These are phyloP conservation scores for Chlorella sp. DNA, from an alignment of 139 green algal species.

Conservation along the genomic window DNA sequence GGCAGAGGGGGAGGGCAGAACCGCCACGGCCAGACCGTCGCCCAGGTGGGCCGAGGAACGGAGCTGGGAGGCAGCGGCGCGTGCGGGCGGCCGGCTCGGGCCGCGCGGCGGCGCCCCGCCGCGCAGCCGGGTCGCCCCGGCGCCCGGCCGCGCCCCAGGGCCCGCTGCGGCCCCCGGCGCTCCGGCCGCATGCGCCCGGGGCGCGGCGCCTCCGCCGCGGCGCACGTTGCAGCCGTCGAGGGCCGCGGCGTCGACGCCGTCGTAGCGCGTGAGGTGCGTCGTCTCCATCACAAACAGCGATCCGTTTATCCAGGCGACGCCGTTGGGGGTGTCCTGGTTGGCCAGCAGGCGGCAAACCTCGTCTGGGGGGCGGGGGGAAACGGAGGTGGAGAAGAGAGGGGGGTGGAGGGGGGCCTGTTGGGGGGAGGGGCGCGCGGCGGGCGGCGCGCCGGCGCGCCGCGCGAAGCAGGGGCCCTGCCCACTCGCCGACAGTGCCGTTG, in stretches of 20 bases:
- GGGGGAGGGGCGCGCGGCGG: no score
- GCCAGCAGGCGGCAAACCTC: neutral
- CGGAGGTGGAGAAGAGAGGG: neutral
- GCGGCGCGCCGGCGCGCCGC: neutral
- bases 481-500: neutral
- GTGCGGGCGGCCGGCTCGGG: no score
- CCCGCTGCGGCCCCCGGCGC: no score
- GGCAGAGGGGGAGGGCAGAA: no score
- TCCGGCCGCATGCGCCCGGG: no score
- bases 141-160: no score
- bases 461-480: neutral
- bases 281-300: constrained; percentile 15
- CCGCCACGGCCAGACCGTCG: no score
- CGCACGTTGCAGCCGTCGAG: neutral
- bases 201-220: no score
- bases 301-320: constrained; percentile 15
- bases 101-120: no score
- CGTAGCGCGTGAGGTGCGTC: constrained; percentile 12
- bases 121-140: no score
- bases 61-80: no score
- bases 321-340: neutral
- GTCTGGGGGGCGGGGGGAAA: neutral
- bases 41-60: no score
- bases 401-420: neutral
- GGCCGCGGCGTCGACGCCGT: constrained; percentile 8